phyloP scores from a whole-genome alignment of 306 rosid genomes.

The Dryas octopetala region DNA sequence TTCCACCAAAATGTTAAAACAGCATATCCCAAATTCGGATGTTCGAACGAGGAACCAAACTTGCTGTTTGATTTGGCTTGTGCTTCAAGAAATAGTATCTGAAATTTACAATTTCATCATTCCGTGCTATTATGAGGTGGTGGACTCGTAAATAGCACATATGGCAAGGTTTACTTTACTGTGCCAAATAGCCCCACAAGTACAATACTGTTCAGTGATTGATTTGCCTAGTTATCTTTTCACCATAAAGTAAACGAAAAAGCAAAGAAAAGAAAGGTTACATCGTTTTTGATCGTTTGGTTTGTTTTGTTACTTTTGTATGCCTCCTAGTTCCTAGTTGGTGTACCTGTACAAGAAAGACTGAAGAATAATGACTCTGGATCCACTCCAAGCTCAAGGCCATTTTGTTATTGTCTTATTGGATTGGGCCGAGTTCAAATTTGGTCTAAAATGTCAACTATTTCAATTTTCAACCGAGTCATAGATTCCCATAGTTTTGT shows the following conservation, averaged over 20 bases:
- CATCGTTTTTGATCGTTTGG: no score
- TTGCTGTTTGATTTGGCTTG: background rate
- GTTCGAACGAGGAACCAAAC: background rate
- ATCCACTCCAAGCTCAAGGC: no score
- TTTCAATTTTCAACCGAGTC: no score
- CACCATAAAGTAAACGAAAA: background rate
- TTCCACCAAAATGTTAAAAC: constrained; percentile 13
- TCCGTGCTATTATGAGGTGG: background rate
- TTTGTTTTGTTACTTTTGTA: no score
- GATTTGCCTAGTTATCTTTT: background rate
- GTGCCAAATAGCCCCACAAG: background rate
- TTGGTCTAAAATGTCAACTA: no score
- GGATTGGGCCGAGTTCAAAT: no score
- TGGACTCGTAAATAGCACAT: background rate
- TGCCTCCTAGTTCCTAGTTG: no score
- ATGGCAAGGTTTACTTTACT: background rate
- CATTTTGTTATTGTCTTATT: no score
- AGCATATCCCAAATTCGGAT: background rate
- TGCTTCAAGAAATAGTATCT: background rate
- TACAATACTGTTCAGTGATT: background rate
- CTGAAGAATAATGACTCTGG: no score
- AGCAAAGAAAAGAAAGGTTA: no score
- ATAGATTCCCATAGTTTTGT: no score
- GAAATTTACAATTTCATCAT: background rate
- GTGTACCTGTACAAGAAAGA: no score